phyloP scores from a whole-genome alignment of 179 eudicot genomes.

The Vitellaria paradoxa region DNA sequence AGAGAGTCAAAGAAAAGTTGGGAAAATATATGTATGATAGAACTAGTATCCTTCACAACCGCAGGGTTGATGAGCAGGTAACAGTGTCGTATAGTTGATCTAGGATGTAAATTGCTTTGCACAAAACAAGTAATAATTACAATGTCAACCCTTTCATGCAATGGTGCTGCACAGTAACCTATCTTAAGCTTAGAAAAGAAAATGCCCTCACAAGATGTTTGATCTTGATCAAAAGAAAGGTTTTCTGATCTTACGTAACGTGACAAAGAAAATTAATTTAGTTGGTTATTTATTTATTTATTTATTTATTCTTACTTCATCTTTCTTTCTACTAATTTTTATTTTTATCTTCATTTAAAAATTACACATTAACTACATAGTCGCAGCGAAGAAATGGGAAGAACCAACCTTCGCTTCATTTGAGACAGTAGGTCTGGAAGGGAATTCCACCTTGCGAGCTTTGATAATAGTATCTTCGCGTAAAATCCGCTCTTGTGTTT shows the following conservation, averaged over 20 bases:
- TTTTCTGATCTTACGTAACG: not conserved
- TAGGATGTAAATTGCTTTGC: too few species aligned
- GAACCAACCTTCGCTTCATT: constrained; percentile 72
- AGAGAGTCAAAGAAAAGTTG: constrained; percentile 4
- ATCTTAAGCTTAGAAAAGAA: not conserved
- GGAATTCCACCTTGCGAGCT: constrained; percentile 97
- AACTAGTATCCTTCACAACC: not conserved
- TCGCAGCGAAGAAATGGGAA: not conserved
- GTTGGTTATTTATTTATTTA: too few species aligned
- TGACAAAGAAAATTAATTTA: not conserved
- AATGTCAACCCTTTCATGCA: not conserved
- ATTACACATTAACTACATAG: not conserved
- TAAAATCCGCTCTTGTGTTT: constrained; percentile 87
- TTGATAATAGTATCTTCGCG: constrained; percentile 97
- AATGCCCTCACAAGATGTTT: not conserved
- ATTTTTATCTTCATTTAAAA: not conserved
- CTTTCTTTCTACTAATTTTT: not conserved
- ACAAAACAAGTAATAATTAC: too few species aligned
- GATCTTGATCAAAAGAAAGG: not conserved
- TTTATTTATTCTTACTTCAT: not conserved
- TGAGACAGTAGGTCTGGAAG: constrained; percentile 85
- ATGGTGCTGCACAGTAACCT: not conserved
- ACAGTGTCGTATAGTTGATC: too few species aligned
- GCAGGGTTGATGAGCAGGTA: too few species aligned
- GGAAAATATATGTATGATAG: not conserved